Evolutionary conservation across 306 rosid species (phyloP).

Genomic region (Fragaria iinumae): DNA sequence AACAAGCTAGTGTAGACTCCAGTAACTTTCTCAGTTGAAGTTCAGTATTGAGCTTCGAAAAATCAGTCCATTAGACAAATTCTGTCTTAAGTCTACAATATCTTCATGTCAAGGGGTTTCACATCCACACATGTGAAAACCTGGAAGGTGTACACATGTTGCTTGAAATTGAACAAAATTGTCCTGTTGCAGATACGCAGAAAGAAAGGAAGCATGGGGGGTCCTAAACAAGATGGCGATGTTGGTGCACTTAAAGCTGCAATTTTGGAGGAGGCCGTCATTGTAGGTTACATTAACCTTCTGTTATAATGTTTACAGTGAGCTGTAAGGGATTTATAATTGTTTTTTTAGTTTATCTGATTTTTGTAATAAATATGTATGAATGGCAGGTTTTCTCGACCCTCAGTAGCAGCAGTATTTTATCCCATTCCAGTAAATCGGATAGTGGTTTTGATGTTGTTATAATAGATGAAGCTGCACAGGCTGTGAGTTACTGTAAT

Average conservation of each 20-base stretch:
- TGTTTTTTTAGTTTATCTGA: not conserved
- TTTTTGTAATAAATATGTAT: not conserved
- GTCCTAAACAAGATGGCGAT: slow-evolving; percentile 60
- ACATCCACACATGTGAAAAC: not conserved
- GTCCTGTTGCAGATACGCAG: slow-evolving; percentile 60
- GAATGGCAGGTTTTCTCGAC: slow-evolving; percentile 89
- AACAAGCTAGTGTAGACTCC: not conserved
- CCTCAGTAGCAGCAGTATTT: slow-evolving; percentile 80
- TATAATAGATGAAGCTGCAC: slow-evolving; percentile 97
- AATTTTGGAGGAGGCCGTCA: slow-evolving; percentile 84
- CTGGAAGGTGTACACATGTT: not conserved
- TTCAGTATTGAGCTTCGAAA: not conserved
- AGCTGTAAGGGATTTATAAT: not conserved
- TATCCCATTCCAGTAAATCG: slow-evolving; percentile 58
- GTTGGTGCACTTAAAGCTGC: slow-evolving; percentile 53
- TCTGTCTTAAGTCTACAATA: not conserved
- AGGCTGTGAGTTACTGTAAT: slow-evolving; percentile 67
- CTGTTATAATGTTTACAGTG: not conserved
- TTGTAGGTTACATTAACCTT: slow-evolving; percentile 51
- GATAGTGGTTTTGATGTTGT: slow-evolving; percentile 87
- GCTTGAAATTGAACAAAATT: slow-evolving; percentile 25
- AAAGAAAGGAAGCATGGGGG: slow-evolving; percentile 48
- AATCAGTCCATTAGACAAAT: not conserved
- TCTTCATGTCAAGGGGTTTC: not conserved
- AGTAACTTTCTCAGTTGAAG: not conserved